Conservation (phyloP, 2,329 filamentous ascomycete species). For the Aureobasidium leucospermi region DNA sequence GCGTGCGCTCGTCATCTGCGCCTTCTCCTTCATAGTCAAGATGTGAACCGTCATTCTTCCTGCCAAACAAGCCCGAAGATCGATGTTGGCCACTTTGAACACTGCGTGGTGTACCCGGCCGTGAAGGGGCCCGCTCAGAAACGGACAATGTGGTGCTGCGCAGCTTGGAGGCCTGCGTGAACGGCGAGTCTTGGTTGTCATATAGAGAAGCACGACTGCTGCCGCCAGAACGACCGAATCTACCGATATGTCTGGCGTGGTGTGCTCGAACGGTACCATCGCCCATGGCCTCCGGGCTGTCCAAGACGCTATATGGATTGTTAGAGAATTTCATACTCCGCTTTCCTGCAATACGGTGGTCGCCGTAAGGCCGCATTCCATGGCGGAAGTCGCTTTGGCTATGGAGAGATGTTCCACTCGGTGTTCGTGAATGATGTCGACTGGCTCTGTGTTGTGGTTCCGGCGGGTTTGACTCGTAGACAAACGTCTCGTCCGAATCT, state of each 20-base stretch:
- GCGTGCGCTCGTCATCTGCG: slow-evolving; percentile 74
- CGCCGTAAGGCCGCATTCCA: slow-evolving; percentile 54
- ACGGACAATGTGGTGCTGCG: slow-evolving; percentile 45
- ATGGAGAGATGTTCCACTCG: slow-evolving; percentile 75
- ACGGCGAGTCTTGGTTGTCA: slow-evolving; percentile 65
- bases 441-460: slow-evolving; percentile 55
- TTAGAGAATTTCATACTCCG: slow-evolving; percentile 96
- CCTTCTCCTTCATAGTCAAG: slow-evolving; percentile 79
- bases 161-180: slow-evolving; percentile 62
- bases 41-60: slow-evolving; percentile 54
- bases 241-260: slow-evolving; percentile 73
- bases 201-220: slow-evolving; percentile 63
- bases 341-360: slow-evolving; percentile 61
- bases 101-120: slow-evolving; percentile 59
- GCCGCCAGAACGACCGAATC: slow-evolving; percentile 63
- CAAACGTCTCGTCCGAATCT: slow-evolving; percentile 96
- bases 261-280: slow-evolving; percentile 44
- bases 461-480: slow-evolving; percentile 92
- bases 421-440: slow-evolving; percentile 86
- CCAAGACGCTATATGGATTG: slow-evolving; percentile 60
- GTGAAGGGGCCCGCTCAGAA: slow-evolving; percentile 55
- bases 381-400: slow-evolving; percentile 58
- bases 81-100: slow-evolving; percentile 42
- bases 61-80: slow-evolving; percentile 33
- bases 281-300: slow-evolving; percentile 33